phyloP scores from a whole-genome alignment of 768 basidiomycete species.

The Holtermanniella nyarrowii region DNA sequence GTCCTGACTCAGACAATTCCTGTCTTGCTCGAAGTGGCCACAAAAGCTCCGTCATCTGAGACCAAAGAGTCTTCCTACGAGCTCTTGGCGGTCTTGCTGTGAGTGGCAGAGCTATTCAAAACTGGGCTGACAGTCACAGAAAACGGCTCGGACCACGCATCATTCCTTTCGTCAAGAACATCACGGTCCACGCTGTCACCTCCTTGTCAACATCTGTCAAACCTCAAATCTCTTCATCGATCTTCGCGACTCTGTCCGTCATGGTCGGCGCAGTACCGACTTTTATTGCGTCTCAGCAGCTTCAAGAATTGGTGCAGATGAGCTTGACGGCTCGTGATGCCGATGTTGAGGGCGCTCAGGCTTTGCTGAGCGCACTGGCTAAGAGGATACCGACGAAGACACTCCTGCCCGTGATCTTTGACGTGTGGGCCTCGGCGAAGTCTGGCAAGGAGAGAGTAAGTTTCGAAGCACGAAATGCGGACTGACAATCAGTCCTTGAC shows the following conservation, averaged over 20 bases:
- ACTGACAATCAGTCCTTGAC: constrained; percentile 25
- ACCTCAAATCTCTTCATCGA: constrained; percentile 9
- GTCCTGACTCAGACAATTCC: constrained; percentile 55
- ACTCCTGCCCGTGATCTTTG: constrained; percentile 55
- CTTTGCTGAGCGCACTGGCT: constrained; percentile 55
- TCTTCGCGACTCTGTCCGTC: constrained; percentile 48
- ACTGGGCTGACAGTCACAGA: constrained; percentile 42
- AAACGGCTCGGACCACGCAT: constrained; percentile 71
- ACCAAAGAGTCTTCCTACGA: constrained; percentile 21
- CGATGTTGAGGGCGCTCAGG: constrained; percentile 22
- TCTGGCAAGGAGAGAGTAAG: constrained; percentile 21
- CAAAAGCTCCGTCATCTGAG: constrained; percentile 1
- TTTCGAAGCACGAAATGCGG: not conserved
- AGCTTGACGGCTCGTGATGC: constrained; percentile 15
- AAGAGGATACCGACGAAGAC: constrained; percentile 61
- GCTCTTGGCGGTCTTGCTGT: constrained; percentile 57
- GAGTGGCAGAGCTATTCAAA: constrained; percentile 24
- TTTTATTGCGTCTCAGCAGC: constrained; percentile 47
- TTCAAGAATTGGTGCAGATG: constrained; percentile 15
- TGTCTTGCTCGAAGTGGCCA: constrained; percentile 44
- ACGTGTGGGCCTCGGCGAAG: constrained; percentile 38
- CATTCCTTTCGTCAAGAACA: constrained; percentile 69
- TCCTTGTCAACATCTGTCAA: constrained; percentile 10
- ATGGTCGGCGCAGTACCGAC: constrained; percentile 66
- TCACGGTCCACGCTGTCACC: constrained; percentile 53